phyloP scores from a whole-genome alignment of 2,329 filamentous ascomycete genomes.

The Chrysoporthe puriensis region DNA sequence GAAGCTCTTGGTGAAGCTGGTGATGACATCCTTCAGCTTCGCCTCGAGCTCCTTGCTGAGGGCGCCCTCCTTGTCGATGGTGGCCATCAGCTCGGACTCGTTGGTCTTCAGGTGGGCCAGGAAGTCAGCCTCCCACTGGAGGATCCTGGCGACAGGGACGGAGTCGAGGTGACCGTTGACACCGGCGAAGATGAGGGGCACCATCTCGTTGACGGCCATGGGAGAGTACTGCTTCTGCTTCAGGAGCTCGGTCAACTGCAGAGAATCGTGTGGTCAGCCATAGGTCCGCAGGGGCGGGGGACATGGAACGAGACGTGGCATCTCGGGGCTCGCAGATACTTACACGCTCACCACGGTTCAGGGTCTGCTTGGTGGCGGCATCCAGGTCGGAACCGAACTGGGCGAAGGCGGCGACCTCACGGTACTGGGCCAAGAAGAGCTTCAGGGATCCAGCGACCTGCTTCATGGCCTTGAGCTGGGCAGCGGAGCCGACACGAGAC shows the following conservation, averaged over 20 bases:
- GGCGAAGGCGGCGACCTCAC: slow-evolving; percentile 99
- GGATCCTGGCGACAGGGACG: slow-evolving; percentile 89
- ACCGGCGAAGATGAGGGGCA: slow-evolving; percentile 98
- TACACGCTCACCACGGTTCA: slow-evolving; percentile 96
- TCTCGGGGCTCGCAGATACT: slow-evolving; percentile 43
- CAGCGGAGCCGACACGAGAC: slow-evolving; percentile 98
- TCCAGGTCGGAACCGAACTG: slow-evolving; percentile 99
- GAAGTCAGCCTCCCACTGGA: slow-evolving; percentile 94
- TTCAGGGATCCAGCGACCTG: slow-evolving; percentile 99
- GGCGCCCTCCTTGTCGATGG: slow-evolving; percentile 93
- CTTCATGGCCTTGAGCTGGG: slow-evolving; percentile 99
- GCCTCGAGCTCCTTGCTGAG: slow-evolving; percentile 92
- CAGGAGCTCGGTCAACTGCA: slow-evolving; percentile 86
- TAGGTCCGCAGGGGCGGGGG: slow-evolving; percentile 25
- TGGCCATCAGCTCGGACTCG: slow-evolving; percentile 79
- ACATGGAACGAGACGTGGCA: neutral
- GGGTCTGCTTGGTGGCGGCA: slow-evolving; percentile 97
- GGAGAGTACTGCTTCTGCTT: slow-evolving; percentile 99
- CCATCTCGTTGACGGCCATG: slow-evolving; percentile 99
- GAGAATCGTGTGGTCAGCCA: slow-evolving; percentile 32
- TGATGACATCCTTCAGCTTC: slow-evolving; percentile 77
- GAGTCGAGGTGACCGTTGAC: slow-evolving; percentile 93
- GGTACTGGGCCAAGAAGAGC: slow-evolving; percentile 99
- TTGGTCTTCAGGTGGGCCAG: slow-evolving; percentile 88
- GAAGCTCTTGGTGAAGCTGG: slow-evolving; percentile 94